These are phyloP conservation scores for Candida multigemmis DNA, from an alignment of 805 yeast species.

Conservation along the genomic window DNA sequence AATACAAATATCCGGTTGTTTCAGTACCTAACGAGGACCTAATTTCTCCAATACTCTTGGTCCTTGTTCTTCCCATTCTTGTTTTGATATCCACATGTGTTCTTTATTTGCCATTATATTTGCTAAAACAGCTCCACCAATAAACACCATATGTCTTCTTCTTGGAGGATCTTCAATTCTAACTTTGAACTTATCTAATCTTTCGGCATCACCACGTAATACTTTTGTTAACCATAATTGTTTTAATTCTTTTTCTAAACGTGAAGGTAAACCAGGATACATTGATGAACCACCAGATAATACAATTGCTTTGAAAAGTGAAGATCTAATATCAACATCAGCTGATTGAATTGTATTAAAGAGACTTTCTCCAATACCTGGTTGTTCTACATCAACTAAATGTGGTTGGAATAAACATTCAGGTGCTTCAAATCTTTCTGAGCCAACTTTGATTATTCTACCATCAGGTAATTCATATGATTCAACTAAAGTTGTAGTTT, in stretches of 20 bases:
- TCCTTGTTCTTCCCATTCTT: conserved; percentile 98
- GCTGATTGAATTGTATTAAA: conserved; percentile 92
- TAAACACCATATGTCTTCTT: conserved; percentile 97
- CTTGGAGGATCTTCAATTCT: conserved; percentile 98
- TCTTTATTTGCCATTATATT: conserved; percentile 97
- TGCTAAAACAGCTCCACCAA: conserved; percentile 97
- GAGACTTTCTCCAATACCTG: conserved; percentile 89
- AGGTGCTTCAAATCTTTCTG: conserved; percentile 94
- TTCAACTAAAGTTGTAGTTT: conserved; percentile 92
- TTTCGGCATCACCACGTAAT: conserved; percentile 74
- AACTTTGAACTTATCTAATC: conserved; percentile 88
- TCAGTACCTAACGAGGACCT: conserved; percentile 95
- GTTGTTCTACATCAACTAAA: conserved; percentile 91
- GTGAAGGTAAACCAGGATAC: conserved; percentile 97
- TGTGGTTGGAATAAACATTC: conserved; percentile 96
- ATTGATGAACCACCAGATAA: conserved; percentile 96
- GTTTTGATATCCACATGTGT: conserved; percentile 94
- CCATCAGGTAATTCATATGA: conserved; percentile 95
- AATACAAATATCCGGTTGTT: no score
- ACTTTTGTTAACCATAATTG: conserved; percentile 92
- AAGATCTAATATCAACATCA: conserved; percentile 85
- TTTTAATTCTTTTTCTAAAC: conserved; percentile 91
- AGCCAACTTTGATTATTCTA: conserved; percentile 84
- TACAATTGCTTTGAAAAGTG: conserved; percentile 86
- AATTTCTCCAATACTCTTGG: conserved; percentile 75